phyloP scores from a whole-genome alignment of 441 rosid genomes.

The Hura crepitans region DNA sequence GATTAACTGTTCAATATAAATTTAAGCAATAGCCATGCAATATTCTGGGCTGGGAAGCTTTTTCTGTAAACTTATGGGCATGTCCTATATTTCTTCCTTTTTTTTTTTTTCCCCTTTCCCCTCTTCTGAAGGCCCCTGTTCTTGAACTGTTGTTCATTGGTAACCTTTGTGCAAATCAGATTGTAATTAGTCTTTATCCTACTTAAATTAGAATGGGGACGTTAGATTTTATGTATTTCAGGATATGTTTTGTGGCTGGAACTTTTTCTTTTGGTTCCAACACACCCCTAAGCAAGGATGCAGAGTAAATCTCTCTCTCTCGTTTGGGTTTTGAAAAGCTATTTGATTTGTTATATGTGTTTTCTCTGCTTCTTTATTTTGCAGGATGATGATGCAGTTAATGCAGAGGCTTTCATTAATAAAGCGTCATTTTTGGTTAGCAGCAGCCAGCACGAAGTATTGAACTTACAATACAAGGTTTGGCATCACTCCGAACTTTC shows the following conservation, averaged over 20 bases:
- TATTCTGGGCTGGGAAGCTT: neutral
- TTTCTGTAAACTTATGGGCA: neutral
- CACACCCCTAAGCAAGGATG: neutral
- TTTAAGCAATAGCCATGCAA: neutral
- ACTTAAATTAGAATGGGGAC: neutral
- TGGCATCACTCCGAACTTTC: slow-evolving; percentile 13
- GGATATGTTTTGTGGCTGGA: neutral
- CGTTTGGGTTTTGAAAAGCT: neutral
- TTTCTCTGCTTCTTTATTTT: slow-evolving; percentile 18
- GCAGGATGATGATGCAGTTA: slow-evolving; percentile 96
- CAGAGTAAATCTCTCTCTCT: neutral
- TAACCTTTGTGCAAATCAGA: too few species aligned
- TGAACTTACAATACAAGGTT: slow-evolving; percentile 93
- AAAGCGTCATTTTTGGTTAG: slow-evolving; percentile 98
- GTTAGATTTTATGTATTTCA: neutral
- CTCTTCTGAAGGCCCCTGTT: too few species aligned
- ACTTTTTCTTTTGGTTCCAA: slow-evolving; percentile 1
- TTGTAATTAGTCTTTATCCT: neutral
- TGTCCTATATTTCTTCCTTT: neutral
- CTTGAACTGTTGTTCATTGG: too few species aligned
- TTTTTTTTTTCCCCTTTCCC: neutral
- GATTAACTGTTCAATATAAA: too few species aligned
- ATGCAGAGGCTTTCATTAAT: slow-evolving; percentile 94
- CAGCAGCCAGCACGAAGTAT: slow-evolving; percentile 88
- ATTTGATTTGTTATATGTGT: neutral